A percentile compares a stretch with the other conserved stretches of the same genome.
Conservation (phyloP, 1,284 basidiomycete species). For the Rhodotorula sp. region DNA sequence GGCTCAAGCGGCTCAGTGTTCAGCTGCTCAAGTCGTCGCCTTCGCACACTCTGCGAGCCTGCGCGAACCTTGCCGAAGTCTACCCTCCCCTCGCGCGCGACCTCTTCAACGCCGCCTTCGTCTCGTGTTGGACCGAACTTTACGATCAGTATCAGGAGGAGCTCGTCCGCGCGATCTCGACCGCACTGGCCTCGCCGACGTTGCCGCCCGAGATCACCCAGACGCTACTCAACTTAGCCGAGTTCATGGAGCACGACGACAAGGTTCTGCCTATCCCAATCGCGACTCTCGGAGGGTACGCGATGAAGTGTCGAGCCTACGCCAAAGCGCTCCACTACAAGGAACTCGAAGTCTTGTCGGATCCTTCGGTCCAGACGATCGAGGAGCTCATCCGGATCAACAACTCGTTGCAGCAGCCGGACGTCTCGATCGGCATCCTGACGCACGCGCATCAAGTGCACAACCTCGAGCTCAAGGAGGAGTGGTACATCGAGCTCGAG, state of each 20-base stretch:
- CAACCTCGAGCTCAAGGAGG: conserved; percentile 73
- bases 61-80: conserved; percentile 87
- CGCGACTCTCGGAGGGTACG: conserved; percentile 87
- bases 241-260: conserved; percentile 99
- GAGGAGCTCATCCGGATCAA: conserved; percentile 97
- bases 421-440: conserved; percentile 92
- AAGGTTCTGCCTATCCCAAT: conserved; percentile 93
- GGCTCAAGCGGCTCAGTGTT: conserved; percentile 89
- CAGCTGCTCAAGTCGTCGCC: conserved; percentile 99
- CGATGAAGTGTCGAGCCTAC: conserved; percentile 90
- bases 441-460: conserved; percentile 69
- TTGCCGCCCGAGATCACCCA: conserved; percentile 92
- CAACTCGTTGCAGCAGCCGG: conserved; percentile 92
- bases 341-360: conserved; percentile 93
- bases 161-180: conserved; percentile 84
- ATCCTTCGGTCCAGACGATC: conserved; percentile 74
- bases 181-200: conserved; percentile 74
- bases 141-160: conserved; percentile 98
- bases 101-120: conserved; percentile 96
- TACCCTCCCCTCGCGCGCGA: conserved; percentile 90
- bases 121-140: conserved; percentile 95
- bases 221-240: conserved; percentile 88
- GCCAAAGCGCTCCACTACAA: conserved; percentile 99
- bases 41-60: conserved; percentile 92
- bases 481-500: conserved; percentile 97